Percentiles rank a stretch among this genome's conserved stretches.
These are phyloP conservation scores for Fusarium neocosmosporiellum DNA, from an alignment of 2,329 filamentous ascomycete genomes.

Conservation along the genomic window DNA sequence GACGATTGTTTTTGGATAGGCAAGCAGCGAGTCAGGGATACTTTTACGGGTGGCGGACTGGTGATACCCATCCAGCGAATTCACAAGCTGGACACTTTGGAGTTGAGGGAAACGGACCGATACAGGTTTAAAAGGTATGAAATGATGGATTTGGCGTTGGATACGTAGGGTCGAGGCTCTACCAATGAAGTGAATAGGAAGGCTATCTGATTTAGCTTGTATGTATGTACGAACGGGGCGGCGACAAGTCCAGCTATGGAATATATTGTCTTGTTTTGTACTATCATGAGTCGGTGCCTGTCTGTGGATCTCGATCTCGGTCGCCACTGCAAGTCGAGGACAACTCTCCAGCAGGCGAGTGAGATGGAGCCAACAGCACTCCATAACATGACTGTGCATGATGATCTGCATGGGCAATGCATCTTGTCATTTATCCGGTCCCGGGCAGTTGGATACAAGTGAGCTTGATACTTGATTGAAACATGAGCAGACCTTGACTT, in stretches of 20 bases:
- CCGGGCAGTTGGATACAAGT: not conserved
- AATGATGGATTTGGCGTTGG: constrained; percentile 28
- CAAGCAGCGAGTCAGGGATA: constrained; percentile 3
- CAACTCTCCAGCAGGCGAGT: not conserved
- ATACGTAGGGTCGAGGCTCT: constrained; percentile 16
- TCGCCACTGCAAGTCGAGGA: constrained; percentile 24
- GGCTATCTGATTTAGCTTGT: constrained; percentile 3
- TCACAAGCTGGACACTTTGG: constrained; percentile 34
- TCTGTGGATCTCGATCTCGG: constrained; percentile 23
- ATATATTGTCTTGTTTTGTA: not conserved
- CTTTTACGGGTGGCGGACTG: constrained; percentile 17
- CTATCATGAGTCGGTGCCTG: not conserved
- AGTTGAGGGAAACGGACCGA: constrained; percentile 33
- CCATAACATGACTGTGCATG: constrained; percentile 26
- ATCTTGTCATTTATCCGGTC: constrained; percentile 2
- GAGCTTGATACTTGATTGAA: not conserved
- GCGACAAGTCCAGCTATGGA: not conserved
- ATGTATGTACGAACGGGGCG: not conserved
- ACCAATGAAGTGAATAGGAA: constrained; percentile 3
- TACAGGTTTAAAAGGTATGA: constrained; percentile 12
- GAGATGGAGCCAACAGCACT: constrained; percentile 5
- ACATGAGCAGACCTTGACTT: not conserved
- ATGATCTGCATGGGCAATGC: constrained; percentile 38
- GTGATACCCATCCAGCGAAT: constrained; percentile 40
- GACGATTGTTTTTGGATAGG: constrained; percentile 66